These are phyloP conservation scores for Erysimum cheiri DNA, from an alignment of 441 rosid species.

Conservation along the genomic window DNA sequence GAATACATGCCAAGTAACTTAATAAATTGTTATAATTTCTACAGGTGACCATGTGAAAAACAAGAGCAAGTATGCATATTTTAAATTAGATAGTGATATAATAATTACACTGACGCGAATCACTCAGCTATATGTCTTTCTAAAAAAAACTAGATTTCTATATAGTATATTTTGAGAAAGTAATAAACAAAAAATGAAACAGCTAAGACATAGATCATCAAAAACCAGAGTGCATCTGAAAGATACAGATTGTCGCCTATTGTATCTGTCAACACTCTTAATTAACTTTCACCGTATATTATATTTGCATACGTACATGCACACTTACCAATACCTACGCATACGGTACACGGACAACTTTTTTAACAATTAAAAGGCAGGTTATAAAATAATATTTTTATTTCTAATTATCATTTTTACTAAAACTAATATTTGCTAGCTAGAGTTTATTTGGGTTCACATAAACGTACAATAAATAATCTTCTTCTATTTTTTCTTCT, in stretches of 20 bases:
- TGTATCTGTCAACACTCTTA: constrained; percentile 24
- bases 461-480: no score
- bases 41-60: constrained; percentile 18
- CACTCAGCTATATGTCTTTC: no score
- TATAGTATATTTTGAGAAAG: constrained; percentile 1
- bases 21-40: neutral
- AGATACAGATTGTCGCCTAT: constrained; percentile 41
- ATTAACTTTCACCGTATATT: neutral
- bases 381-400: no score
- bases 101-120: no score
- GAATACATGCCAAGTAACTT: neutral
- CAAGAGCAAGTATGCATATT: neutral
- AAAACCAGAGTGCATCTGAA: constrained; percentile 40
- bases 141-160: neutral
- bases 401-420: no score
- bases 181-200: constrained; percentile 22
- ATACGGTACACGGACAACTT: constrained; percentile 19
- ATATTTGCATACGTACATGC: constrained; percentile 29
- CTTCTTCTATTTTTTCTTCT: no score
- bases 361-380: constrained; percentile 4
- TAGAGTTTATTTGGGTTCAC: no score
- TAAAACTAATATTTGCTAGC: no score
- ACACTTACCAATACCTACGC: constrained; percentile 25
- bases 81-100: no score
- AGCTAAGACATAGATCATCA: constrained; percentile 34